Base-by-base conservation (phyloP, 2,329 filamentous ascomycete genomes). In the Ascochyta clinopodiicola region DNA sequence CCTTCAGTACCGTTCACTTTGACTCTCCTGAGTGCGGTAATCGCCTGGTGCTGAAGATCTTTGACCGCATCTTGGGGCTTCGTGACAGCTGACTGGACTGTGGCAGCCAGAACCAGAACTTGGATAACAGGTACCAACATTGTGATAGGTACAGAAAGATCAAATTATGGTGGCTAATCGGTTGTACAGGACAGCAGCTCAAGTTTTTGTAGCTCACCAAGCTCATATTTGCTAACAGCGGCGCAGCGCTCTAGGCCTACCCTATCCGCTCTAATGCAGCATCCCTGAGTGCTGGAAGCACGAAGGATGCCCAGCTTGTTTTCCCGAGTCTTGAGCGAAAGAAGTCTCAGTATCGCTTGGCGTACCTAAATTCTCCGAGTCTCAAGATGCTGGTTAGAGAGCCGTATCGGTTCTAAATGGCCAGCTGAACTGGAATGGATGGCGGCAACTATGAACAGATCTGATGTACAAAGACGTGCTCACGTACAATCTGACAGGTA, bases 1-100 rank as follows among this genome's bases (percentile, higher is more conserved):
- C 21, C 36, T 24, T 56, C 32, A 3, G 46, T 54, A 13, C 54
- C 37, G 31, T 56, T 56, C 10, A 39, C 17, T 10, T 62, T 45
- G 17, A 53, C 31, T 10, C 44, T 55, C 19, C 57, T 55, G 38
- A 65, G 22, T 3, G 46, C 44, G 25, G 51, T 43, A n/a, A 63
- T 42, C 6, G 62, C 60, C 25, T 57, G 56, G 19, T 48, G 25
- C 22, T 63, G 62, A 8, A 65, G 37, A 29, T 65, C 52, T 32
- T 54, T 38, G 22, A 63, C 46, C 7, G 48, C 32, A 37, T 62
- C 51, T 19, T 52, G 51, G 22, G 45, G 35, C 21, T 60, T 39
- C 4, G 62, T 22, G 15, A 45, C 51, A 34, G 51, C 54, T 17
- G 56, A 44, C 39, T 60, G 51, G 10, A 42, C 43, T 3, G 51